These are phyloP conservation scores for Leptodontidium sp. DNA, from an alignment of 2,329 filamentous ascomycete species.

Conservation along the genomic window DNA sequence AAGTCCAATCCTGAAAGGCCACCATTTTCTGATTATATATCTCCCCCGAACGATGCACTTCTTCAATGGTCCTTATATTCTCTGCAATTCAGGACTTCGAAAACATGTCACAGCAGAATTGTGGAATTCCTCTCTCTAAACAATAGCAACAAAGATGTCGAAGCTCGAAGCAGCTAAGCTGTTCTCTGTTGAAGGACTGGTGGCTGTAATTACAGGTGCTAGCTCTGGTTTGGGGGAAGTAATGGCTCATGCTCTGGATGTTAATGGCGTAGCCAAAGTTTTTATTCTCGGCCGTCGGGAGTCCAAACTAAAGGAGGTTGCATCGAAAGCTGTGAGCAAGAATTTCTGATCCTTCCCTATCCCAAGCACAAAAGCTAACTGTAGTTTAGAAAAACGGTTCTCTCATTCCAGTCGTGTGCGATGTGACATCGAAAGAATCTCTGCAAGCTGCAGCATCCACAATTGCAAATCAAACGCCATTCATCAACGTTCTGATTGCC, in stretches of 20 bases:
- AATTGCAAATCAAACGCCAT: conserved; percentile 57
- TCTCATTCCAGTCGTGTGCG: conserved; percentile 55
- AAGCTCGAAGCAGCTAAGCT: no score
- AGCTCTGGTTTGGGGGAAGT: conserved; percentile 24
- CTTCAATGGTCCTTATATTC: no score
- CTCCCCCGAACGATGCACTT: no score
- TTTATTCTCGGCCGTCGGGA: conserved; percentile 63
- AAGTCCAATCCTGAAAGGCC: no score
- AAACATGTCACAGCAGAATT: no score
- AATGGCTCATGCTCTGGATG: conserved; percentile 59
- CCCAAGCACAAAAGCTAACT: background rate
- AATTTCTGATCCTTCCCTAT: background rate
- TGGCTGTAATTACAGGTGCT: no score
- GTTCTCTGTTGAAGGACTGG: no score
- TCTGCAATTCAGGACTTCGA: no score
- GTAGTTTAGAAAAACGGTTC: conserved; percentile 19
- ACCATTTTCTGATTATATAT: no score
- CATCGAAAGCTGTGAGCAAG: conserved; percentile 36
- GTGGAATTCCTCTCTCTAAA: no score
- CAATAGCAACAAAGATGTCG: no score
- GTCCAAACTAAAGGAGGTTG: conserved; percentile 56
- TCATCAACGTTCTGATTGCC: conserved; percentile 66
- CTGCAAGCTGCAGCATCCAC: conserved; percentile 63
- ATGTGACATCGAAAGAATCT: conserved; percentile 68
- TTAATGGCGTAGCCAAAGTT: conserved; percentile 61